Percentiles rank a stretch among this genome's conserved stretches.
These are phyloP conservation scores for Ceriops decandra DNA, from an alignment of 345 rosid species.

Conservation along the genomic window DNA sequence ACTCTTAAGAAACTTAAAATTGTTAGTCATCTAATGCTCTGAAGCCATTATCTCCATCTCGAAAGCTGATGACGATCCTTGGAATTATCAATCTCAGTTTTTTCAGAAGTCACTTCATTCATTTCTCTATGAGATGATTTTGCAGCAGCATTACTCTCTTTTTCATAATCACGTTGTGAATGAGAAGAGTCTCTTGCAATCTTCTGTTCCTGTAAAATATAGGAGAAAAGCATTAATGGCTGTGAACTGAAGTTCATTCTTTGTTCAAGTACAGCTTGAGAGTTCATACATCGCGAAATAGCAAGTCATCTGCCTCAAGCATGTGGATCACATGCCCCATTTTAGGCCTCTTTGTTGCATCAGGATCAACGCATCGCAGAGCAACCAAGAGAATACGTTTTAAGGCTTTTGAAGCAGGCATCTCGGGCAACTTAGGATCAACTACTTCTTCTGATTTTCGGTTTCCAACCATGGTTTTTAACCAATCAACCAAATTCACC, in stretches of 20 bases:
- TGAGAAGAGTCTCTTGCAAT: constrained; percentile 36
- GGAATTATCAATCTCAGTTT: constrained; percentile 40
- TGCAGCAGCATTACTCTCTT: constrained; percentile 19
- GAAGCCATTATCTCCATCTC: constrained; percentile 40
- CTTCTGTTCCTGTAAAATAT: constrained; percentile 41
- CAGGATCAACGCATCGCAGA: constrained; percentile 90
- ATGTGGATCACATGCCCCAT: constrained; percentile 96
- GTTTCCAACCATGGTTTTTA: constrained; percentile 80
- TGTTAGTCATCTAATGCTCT: constrained; percentile 39
- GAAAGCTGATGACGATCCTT: constrained; percentile 31
- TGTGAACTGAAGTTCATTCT: not conserved
- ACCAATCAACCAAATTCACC: constrained; percentile 95
- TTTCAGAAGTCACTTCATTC: constrained; percentile 39
- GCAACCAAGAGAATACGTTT: constrained; percentile 84
- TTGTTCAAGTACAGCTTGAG: not conserved
- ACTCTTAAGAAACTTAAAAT: constrained; percentile 10
- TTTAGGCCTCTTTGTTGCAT: constrained; percentile 89
- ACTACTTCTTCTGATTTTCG: constrained; percentile 85
- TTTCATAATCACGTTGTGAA: constrained; percentile 26
- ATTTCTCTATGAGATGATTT: constrained; percentile 28
- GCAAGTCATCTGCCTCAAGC: constrained; percentile 95
- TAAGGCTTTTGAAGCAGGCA: constrained; percentile 86
- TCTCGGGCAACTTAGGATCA: constrained; percentile 77
- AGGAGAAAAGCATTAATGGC: not conserved
- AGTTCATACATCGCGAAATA: constrained; percentile 64